These are phyloP conservation scores for Persicaria maculosa DNA, from an alignment of 148 eudicot genomes.

Conservation along the genomic window DNA sequence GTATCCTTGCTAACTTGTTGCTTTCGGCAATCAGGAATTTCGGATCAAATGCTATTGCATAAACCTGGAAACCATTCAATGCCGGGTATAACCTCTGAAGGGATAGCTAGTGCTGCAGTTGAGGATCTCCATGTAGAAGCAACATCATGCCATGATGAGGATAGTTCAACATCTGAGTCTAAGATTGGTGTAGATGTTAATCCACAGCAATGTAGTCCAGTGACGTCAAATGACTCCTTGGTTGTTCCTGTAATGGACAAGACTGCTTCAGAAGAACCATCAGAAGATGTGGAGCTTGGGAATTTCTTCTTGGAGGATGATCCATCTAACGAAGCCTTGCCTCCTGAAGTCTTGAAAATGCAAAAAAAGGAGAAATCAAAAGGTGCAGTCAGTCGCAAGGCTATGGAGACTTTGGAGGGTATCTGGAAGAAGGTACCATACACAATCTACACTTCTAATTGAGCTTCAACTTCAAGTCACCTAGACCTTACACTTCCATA, in stretches of 20 bases:
- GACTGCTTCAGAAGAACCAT: conserved; percentile 31
- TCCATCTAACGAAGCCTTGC: conserved; percentile 30
- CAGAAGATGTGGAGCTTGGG: conserved; percentile 66
- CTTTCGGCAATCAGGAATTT: conserved; percentile 50
- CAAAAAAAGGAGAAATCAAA: conserved; percentile 56
- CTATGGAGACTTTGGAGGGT: conserved; percentile 74
- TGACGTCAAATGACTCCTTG: conserved; percentile 19
- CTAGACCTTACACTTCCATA: background rate
- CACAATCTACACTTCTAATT: background rate
- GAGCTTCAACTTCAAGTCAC: background rate
- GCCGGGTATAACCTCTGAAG: conserved; percentile 19
- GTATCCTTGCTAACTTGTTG: conserved; percentile 4
- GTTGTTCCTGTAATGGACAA: conserved; percentile 24
- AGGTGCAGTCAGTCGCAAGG: conserved; percentile 43
- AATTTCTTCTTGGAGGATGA: conserved; percentile 62
- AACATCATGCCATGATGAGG: conserved; percentile 17
- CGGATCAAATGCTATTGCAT: conserved; percentile 44
- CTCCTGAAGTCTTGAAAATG: conserved; percentile 39
- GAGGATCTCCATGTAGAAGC: conserved; percentile 16
- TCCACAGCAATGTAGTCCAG: conserved; percentile 22
- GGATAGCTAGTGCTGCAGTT: conserved; percentile 9
- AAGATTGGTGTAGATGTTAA: conserved; percentile 19
- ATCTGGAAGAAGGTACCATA: conserved; percentile 85
- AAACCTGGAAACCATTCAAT: conserved; percentile 32
- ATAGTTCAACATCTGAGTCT: conserved; percentile 20